Percentiles rank a stretch among this genome's conserved stretches.
Evolutionary conservation across 345 rosid species (phyloP).

Genomic region (Populus euphratica): DNA sequence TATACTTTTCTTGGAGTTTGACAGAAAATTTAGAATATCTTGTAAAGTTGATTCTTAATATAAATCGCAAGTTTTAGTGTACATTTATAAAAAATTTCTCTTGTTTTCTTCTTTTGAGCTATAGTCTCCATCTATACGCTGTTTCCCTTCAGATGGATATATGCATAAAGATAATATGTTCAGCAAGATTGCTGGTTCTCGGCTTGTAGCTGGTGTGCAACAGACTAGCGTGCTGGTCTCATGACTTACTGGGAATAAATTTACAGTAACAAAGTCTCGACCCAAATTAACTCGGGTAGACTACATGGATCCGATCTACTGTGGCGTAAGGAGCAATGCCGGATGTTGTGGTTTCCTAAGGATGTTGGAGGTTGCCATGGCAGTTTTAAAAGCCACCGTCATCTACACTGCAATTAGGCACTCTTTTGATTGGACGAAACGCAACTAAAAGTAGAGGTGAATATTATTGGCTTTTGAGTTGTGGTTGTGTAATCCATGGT

Average conservation of each 20-base stretch:
- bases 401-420: too few species aligned
- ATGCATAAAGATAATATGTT: neutral
- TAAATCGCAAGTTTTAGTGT: neutral
- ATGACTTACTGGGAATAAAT: neutral
- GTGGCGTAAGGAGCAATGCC: neutral
- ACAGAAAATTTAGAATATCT: conserved; percentile 29
- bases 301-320: neutral
- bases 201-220: neutral
- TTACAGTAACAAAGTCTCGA: neutral
- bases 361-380: neutral
- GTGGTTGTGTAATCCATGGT: neutral
- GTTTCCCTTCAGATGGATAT: neutral
- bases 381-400: too few species aligned
- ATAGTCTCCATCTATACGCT: neutral
- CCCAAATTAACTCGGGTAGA: neutral
- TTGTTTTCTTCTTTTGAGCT: neutral
- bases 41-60: conserved; percentile 47
- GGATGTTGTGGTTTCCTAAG: neutral
- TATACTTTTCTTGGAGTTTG: conserved; percentile 76
- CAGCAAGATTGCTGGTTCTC: neutral
- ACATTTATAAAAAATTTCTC: neutral
- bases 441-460: neutral
- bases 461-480: too few species aligned
- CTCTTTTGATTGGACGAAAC: too few species aligned
- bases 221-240: neutral